Conservation (phyloP, 2,329 filamentous ascomycete genomes). For the Apiospora kogelbergensis region DNA sequence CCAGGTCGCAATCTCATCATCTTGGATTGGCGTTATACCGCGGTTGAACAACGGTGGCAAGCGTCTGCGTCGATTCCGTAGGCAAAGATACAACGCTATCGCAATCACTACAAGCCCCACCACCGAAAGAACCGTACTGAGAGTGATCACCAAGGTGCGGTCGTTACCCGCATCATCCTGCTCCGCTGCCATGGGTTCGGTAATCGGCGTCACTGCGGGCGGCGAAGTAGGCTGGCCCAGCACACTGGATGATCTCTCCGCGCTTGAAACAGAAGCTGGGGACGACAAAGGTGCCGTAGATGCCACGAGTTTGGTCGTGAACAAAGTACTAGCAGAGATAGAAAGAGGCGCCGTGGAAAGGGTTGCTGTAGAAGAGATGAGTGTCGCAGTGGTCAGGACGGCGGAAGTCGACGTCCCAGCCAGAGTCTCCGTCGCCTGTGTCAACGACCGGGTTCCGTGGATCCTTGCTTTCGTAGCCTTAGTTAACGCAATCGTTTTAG, state of each 20-base stretch:
- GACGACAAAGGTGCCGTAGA: neutral
- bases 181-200: neutral
- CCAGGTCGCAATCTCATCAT: conserved; percentile 67
- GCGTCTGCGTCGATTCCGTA: conserved; percentile 39
- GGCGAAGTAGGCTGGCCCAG: neutral
- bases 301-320: neutral
- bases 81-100: conserved; percentile 36
- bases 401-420: neutral
- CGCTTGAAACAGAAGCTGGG: neutral
- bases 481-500: neutral
- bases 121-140: conserved; percentile 50
- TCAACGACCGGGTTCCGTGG: neutral
- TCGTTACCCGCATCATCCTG: conserved; percentile 22
- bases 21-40: conserved; percentile 61
- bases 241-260: neutral
- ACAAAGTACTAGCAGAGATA: neutral
- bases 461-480: neutral
- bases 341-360: neutral
- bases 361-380: neutral
- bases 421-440: neutral
- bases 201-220: neutral
- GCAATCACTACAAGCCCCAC: conserved; percentile 42
- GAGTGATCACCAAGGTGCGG: conserved; percentile 48
- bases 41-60: conserved; percentile 46
- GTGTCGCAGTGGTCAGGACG: neutral